These are phyloP conservation scores for Cucurbita argyrosperma DNA, from an alignment of 306 rosid species.

Conservation along the genomic window DNA sequence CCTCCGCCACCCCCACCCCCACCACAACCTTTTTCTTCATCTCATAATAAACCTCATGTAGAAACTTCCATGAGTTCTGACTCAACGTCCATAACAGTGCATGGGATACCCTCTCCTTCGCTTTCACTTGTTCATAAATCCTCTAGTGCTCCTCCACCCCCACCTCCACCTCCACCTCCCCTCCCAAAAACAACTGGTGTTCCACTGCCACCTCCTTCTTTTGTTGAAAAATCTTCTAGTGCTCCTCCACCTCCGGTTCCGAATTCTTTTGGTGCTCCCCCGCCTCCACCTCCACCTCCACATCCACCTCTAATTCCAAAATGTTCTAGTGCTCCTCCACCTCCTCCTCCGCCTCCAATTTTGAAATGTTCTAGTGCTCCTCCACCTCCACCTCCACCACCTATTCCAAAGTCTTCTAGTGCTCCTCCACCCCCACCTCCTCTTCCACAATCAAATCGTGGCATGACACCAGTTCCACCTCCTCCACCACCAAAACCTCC, in stretches of 20 bases:
- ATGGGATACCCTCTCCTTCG: background rate
- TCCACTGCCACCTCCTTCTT: background rate
- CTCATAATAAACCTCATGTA: background rate
- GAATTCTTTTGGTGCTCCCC: slow-evolving; percentile 6
- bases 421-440: slow-evolving; percentile 8
- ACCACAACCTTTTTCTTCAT: slow-evolving; percentile 9
- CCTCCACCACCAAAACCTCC: slow-evolving; percentile 40
- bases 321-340: slow-evolving; percentile 15
- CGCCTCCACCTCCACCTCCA: slow-evolving; percentile 35
- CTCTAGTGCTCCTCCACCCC: slow-evolving; percentile 10
- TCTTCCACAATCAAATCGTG: slow-evolving; percentile 12
- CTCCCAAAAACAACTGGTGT: background rate
- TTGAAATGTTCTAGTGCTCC: background rate
- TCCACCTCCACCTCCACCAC: slow-evolving; percentile 2
- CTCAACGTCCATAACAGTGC: background rate
- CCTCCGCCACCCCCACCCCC: slow-evolving; percentile 13
- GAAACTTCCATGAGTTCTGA: background rate
- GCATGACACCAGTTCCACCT: slow-evolving; percentile 11
- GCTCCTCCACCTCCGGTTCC: slow-evolving; percentile 27
- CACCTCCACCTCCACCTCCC: background rate
- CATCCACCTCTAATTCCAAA: slow-evolving; percentile 19
- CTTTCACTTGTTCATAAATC: slow-evolving; percentile 13
- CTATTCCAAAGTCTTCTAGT: background rate
- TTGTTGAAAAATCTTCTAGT: background rate
- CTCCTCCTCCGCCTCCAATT: background rate